Evolutionary conservation across 83 land plant species (phyloP).

Genomic region (Isoetes engelmannii): DNA sequence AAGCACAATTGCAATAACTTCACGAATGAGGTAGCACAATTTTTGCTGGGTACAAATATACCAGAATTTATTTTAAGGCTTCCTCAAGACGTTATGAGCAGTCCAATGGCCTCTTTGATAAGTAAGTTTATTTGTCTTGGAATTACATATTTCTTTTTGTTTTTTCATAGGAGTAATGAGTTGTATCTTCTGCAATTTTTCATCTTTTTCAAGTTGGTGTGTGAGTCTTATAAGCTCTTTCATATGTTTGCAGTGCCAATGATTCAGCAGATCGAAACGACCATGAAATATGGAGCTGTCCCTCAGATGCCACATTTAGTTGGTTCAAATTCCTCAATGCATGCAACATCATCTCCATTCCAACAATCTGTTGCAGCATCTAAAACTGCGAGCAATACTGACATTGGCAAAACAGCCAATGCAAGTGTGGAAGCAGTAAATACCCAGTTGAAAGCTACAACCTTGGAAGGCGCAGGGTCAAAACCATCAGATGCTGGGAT

Average conservation of each 20-base stretch:
- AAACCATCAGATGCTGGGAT: too few species aligned
- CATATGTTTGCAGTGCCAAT: slow-evolving; percentile 71
- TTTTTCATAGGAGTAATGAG: background rate
- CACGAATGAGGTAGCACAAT: slow-evolving; percentile 87
- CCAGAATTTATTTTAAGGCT: slow-evolving; percentile 76
- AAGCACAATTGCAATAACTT: slow-evolving; percentile 91
- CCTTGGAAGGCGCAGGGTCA: too few species aligned
- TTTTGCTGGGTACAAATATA: slow-evolving; percentile 63
- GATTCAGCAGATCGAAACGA: slow-evolving; percentile 76
- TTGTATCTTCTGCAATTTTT: background rate
- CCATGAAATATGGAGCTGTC: slow-evolving; percentile 64
- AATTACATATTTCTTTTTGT: background rate
- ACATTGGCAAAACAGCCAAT: too few species aligned
- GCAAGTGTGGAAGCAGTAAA: too few species aligned
- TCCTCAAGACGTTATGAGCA: slow-evolving; percentile 77
- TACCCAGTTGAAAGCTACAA: too few species aligned
- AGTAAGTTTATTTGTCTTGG: slow-evolving; percentile 40
- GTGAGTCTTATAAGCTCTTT: too few species aligned
- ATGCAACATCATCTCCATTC: background rate
- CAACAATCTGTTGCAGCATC: background rate
- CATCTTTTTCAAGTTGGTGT: background rate
- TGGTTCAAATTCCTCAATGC: too few species aligned
- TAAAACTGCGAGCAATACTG: background rate
- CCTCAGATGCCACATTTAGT: slow-evolving; percentile 63
- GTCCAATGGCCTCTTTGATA: slow-evolving; percentile 82